Evolutionary conservation across 306 rosid genomes (phyloP).

Genomic region (Abrus pulchellus): DNA sequence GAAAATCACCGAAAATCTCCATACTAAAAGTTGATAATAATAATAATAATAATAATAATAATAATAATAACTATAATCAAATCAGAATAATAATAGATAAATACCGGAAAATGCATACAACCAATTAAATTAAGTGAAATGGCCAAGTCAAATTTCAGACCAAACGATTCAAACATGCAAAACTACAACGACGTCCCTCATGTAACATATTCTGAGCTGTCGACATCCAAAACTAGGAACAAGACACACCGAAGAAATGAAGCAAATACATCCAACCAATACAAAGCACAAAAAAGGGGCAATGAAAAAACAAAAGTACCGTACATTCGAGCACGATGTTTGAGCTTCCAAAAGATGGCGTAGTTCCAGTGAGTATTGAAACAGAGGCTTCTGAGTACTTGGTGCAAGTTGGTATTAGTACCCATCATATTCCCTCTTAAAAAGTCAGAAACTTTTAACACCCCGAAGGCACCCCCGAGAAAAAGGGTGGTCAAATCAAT

Average conservation of each 20-base stretch:
- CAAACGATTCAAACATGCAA: constrained; percentile 17
- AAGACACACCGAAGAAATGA: background rate
- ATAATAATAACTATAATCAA: background rate
- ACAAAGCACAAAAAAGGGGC: background rate
- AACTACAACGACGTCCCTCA: constrained; percentile 8
- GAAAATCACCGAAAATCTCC: background rate
- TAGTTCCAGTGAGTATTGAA: constrained; percentile 88
- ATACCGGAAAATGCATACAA: constrained; percentile 16
- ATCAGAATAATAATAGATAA: background rate
- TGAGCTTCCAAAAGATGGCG: constrained; percentile 96
- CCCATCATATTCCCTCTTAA: constrained; percentile 59
- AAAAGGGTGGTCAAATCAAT: constrained; percentile 43
- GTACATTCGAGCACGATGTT: constrained; percentile 83
- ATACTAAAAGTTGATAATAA: constrained; percentile 4
- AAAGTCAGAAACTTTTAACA: constrained; percentile 50
- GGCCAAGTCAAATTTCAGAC: constrained; percentile 35
- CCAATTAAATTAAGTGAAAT: constrained; percentile 9
- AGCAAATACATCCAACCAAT: constrained; percentile 5
- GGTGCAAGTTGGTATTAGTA: constrained; percentile 64
- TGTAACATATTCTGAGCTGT: constrained; percentile 3
- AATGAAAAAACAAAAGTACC: constrained; percentile 39
- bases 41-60: too few species aligned
- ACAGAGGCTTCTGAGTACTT: constrained; percentile 79
- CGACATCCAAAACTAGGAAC: constrained; percentile 23
- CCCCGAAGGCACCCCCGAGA: constrained; percentile 47